Base-by-base conservation (phyloP, 2,329 filamentous ascomycete species). In the Piedraia hortae region DNA sequence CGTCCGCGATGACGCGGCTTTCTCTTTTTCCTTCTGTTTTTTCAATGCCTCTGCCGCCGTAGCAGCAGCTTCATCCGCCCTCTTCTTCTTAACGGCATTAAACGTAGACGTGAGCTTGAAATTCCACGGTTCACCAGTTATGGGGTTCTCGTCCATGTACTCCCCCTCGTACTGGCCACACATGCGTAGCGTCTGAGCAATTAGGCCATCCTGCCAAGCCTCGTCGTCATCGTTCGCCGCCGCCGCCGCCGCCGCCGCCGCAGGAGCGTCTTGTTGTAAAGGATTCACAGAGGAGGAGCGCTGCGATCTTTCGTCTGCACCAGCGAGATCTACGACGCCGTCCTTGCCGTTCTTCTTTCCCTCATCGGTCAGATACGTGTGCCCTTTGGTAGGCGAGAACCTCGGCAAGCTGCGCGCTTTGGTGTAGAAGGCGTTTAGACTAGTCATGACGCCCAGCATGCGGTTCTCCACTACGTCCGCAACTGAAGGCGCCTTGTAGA, bases 111-210 rank as follows among this genome's bases (percentile, higher is more conserved):
- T 50, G 30, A 66, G 51, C 24, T 61, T 56, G 31, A 69, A 66
- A 4, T 53, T 54, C 14, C 63, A 63, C 0, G 64, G 63, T 35
- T 68, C 63, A 21, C 63, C 63, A 5, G 56, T 46, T 8, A 69
- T 42, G 0, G 63, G 61, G 27, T 57, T 63, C 33, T 67, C 62
- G 36, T 69, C 63, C 47, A 61, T 61, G 42, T 53, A 68, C 29
- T 68, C 62, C 30, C 62, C 53, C 8, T 53, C 57, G 34, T 59
- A 64, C 5, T 44, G 44, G 7, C 56, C 43, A 13, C 36, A 31
- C 24, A 38, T 31, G 4, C 28, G 21, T 3, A 45, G 22, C 9
- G 32, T 36, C 15, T 40, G 29, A 12, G 54, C 51, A 15, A 65
- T 46, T 3, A 41, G 29, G n/a, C n/a, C n/a, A n/a, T n/a, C n/a